Conservation (phyloP, 1,284 basidiomycete species). For the Ganoderma sinense region DNA sequence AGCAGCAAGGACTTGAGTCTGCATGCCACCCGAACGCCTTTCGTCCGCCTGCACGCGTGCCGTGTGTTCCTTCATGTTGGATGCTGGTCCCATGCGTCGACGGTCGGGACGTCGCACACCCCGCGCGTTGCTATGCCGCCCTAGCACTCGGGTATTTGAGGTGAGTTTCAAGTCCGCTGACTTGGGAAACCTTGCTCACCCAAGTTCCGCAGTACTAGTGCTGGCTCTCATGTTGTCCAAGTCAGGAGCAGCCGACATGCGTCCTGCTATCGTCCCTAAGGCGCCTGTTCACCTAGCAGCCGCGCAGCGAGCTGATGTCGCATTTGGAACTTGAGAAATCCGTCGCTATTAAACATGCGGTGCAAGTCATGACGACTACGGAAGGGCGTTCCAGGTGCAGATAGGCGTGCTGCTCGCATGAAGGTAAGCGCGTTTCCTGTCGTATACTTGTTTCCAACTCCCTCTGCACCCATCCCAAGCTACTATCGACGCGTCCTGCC, state of each 20-base stretch:
- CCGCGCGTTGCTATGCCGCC: too few relatives aligned
- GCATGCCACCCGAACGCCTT: not conserved
- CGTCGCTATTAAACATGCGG: not conserved
- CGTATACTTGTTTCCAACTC: too few relatives aligned
- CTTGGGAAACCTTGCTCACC: not conserved
- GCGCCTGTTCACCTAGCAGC: not conserved
- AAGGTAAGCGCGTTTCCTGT: too few relatives aligned
- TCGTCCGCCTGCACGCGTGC: not conserved
- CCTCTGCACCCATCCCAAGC: too few relatives aligned
- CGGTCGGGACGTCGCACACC: too few relatives aligned
- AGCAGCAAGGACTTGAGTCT: not conserved
- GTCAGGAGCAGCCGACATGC: not conserved
- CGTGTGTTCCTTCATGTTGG: not conserved
- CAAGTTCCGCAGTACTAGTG: not conserved
- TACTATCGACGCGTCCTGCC: too few relatives aligned
- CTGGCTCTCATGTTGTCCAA: not conserved
- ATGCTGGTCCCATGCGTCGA: not conserved
- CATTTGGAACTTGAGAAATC: not conserved
- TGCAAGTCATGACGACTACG: not conserved
- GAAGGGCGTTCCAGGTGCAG: not conserved
- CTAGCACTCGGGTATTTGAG: too few relatives aligned
- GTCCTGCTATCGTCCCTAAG: not conserved
- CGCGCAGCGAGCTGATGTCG: not conserved
- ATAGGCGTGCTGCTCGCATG: too few relatives aligned
- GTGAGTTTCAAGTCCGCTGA: too few relatives aligned